A percentile compares a stretch with the other conserved stretches of the same genome.
Conservation (phyloP, 2,329 filamentous ascomycete species). For the Aspergillus calidoustus region DNA sequence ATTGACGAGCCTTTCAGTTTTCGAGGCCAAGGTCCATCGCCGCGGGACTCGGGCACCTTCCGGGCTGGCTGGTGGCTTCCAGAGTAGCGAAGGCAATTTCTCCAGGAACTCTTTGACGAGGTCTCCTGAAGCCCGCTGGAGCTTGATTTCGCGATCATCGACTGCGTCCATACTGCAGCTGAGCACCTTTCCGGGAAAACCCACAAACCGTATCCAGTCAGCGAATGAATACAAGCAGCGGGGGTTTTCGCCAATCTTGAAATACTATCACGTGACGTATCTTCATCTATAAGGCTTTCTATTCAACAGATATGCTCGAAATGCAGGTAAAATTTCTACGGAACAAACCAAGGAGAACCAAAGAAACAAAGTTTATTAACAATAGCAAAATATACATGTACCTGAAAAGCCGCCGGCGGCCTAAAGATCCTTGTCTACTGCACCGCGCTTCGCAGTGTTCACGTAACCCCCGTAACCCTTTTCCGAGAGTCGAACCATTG, state of each 20-base stretch:
- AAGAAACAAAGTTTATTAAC: not conserved
- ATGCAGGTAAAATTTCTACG: not conserved
- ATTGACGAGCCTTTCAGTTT: slow-evolving; percentile 44
- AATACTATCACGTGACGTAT: slow-evolving; percentile 13
- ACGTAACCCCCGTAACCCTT: slow-evolving; percentile 27
- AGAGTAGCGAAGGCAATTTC: slow-evolving; percentile 49
- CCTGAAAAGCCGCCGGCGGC: not conserved
- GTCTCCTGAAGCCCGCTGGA: slow-evolving; percentile 52
- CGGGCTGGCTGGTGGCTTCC: slow-evolving; percentile 37
- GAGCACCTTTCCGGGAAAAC: not conserved
- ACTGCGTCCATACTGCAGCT: slow-evolving; percentile 47
- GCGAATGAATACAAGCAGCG: slow-evolving; percentile 21
- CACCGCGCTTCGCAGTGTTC: slow-evolving; percentile 11
- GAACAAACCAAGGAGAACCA: not conserved
- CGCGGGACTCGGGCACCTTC: slow-evolving; percentile 37
- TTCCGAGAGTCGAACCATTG: slow-evolving; percentile 52
- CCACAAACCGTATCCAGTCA: not conserved
- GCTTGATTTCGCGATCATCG: slow-evolving; percentile 51
- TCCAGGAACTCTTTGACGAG: slow-evolving; percentile 47
- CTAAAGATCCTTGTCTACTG: slow-evolving; percentile 24
- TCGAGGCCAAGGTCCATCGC: slow-evolving; percentile 43
- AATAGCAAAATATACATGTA: not conserved
- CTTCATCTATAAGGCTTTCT: not conserved
- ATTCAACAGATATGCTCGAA: not conserved
- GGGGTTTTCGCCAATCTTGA: slow-evolving; percentile 19